Percentiles rank a stretch among this genome's conserved stretches.
Evolutionary conservation across 495 filamentous ascomycete genomes (phyloP).

Genomic region (Aspergillus saccharolyticus): DNA sequence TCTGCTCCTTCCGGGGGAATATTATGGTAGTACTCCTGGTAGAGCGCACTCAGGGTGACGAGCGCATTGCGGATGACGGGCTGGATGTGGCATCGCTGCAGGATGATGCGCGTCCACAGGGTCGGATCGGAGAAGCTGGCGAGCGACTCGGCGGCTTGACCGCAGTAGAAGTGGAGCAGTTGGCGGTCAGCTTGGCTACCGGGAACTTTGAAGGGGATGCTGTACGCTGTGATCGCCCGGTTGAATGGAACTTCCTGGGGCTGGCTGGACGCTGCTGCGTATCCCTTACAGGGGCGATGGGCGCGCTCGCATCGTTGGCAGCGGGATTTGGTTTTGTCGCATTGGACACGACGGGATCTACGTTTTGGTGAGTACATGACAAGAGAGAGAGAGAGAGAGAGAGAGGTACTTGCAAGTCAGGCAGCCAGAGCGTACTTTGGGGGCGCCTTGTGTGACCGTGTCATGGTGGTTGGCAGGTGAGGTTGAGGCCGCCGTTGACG

Average conservation of each 20-base stretch:
- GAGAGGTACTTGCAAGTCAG: constrained; percentile 23
- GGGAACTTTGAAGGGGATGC: constrained; percentile 33
- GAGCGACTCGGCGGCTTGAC: constrained; percentile 26
- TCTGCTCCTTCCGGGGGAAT: too few relatives aligned
- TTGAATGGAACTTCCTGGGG: not conserved
- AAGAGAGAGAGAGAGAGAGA: not conserved
- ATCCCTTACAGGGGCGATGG: constrained; percentile 38
- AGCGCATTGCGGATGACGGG: constrained; percentile 40
- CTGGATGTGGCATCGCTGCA: constrained; percentile 32
- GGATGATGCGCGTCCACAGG: constrained; percentile 37
- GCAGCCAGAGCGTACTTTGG: constrained; percentile 25
- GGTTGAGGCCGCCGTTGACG: not conserved
- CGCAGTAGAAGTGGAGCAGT: constrained; percentile 34
- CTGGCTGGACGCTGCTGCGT: constrained; percentile 5
- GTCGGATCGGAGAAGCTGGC: constrained; percentile 36
- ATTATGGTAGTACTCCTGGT: constrained; percentile 13
- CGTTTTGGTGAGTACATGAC: not conserved
- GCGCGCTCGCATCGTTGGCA: constrained; percentile 35
- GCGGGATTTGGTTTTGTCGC: constrained; percentile 37
- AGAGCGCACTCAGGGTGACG: constrained; percentile 31
- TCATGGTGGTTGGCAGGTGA: constrained; percentile 2
- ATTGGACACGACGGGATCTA: constrained; percentile 40
- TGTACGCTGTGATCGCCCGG: constrained; percentile 20
- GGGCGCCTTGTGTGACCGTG: constrained; percentile 17
- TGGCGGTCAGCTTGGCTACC: constrained; percentile 32